Evolutionary conservation across 1,139 yeast genomes (phyloP).

Genomic region (Yamadazyma diddensiae): DNA sequence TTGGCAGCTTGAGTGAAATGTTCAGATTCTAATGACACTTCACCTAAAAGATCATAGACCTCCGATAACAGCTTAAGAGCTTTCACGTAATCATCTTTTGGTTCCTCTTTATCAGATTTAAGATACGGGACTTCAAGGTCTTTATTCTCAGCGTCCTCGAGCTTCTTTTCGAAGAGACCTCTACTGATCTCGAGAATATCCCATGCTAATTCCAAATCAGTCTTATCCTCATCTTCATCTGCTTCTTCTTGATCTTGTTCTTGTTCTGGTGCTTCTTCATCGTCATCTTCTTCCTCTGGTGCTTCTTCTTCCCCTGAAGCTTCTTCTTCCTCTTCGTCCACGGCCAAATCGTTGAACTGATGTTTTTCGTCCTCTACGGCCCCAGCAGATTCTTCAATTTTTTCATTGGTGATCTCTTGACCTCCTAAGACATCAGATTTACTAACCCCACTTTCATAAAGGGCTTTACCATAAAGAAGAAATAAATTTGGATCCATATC

Average conservation of each 20-base stretch:
- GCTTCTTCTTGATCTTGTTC: slow-evolving; percentile 20
- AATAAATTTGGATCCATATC: slow-evolving; percentile 71
- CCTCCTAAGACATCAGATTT: slow-evolving; percentile 82
- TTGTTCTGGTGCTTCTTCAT: slow-evolving; percentile 27
- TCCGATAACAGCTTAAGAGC: slow-evolving; percentile 62
- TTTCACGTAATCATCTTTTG: slow-evolving; percentile 31
- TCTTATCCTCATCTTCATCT: slow-evolving; percentile 49
- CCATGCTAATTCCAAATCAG: slow-evolving; percentile 88
- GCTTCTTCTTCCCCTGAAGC: slow-evolving; percentile 24
- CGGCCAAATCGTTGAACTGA: slow-evolving; percentile 56
- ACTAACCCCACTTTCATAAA: slow-evolving; percentile 74
- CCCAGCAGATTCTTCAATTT: slow-evolving; percentile 14
- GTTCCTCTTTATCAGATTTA: slow-evolving; percentile 29
- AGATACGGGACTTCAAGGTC: slow-evolving; percentile 31
- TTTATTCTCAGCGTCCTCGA: slow-evolving; percentile 24
- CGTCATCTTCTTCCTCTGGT: slow-evolving; percentile 29
- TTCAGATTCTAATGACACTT: slow-evolving; percentile 82
- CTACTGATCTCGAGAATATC: slow-evolving; percentile 77
- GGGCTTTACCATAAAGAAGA: slow-evolving; percentile 73
- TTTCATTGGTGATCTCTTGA: slow-evolving; percentile 24
- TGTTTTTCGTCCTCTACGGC: slow-evolving; percentile 32
- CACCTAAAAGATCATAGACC: slow-evolving; percentile 79
- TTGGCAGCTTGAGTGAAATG: slow-evolving; percentile 73
- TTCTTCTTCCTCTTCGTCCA: slow-evolving; percentile 42
- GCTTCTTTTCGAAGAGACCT: slow-evolving; percentile 51